These are phyloP conservation scores for Vinca minor DNA, from an alignment of 257 asterid genomes.

Conservation along the genomic window DNA sequence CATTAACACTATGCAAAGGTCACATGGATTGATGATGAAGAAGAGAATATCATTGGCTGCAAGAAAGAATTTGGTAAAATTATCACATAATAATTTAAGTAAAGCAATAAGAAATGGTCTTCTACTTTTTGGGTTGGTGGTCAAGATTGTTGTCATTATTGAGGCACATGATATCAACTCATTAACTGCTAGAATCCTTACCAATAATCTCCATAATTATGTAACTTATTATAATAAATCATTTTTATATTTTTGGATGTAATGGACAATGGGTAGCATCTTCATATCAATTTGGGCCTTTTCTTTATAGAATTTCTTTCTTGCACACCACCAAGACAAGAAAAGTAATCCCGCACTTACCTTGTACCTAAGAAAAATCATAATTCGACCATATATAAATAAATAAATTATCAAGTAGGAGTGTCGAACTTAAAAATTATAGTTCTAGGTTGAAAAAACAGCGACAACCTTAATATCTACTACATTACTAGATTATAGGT, in stretches of 20 bases:
- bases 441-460: too few species aligned
- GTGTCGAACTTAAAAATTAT: too few species aligned
- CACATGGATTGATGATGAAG: conserved; percentile 18
- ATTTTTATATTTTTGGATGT: neutral
- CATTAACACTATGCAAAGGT: conserved; percentile 6
- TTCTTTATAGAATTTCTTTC: too few species aligned
- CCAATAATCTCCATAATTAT: conserved; percentile 38
- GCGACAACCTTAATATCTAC: too few species aligned
- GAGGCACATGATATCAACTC: conserved; percentile 42
- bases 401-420: neutral
- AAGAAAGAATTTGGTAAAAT: too few species aligned
- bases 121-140: conserved; percentile 18
- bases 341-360: too few species aligned
- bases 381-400: neutral
- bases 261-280: conserved; percentile 13
- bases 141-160: conserved; percentile 42
- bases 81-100: neutral
- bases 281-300: conserved; percentile 12
- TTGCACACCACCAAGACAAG: too few species aligned
- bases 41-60: conserved; percentile 4
- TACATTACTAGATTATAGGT: neutral
- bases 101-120: neutral
- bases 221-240: conserved; percentile 11
- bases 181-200: conserved; percentile 28
- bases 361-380: too few species aligned